Evolutionary conservation across 2,329 filamentous ascomycete genomes (phyloP).

Genomic region (Sporothrix pseudoabietina): DNA sequence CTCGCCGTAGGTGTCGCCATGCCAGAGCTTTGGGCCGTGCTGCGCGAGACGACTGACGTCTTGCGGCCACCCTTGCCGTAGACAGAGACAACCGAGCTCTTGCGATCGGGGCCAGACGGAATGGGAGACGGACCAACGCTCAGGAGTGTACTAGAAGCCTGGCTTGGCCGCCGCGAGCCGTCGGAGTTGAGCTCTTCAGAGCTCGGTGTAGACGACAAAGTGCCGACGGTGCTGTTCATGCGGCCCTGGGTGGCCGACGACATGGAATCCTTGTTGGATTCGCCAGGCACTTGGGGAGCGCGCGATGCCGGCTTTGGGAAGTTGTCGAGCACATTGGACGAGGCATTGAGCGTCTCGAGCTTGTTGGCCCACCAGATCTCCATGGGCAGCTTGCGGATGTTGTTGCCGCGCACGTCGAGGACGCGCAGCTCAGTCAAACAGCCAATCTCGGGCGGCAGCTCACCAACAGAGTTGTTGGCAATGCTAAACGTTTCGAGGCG

Average conservation of each 20-base stretch:
- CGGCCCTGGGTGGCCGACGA: conserved; percentile 47
- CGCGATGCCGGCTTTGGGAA: conserved; percentile 86
- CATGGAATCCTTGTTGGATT: conserved; percentile 40
- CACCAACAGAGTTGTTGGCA: conserved; percentile 83
- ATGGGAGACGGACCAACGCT: conserved; percentile 75
- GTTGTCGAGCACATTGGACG: conserved; percentile 85
- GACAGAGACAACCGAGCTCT: conserved; percentile 81
- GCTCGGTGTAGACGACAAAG: conserved; percentile 64
- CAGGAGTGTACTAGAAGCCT: conserved; percentile 74
- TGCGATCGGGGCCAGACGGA: conserved; percentile 63
- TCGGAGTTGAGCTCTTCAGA: conserved; percentile 72
- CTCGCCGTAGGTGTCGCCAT: conserved; percentile 56
- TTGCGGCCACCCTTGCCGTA: conserved; percentile 80
- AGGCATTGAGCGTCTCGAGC: conserved; percentile 89
- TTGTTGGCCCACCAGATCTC: conserved; percentile 96
- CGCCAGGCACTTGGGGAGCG: conserved; percentile 60
- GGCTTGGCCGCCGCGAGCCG: conserved; percentile 72
- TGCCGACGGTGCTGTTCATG: conserved; percentile 45
- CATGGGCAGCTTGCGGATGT: conserved; percentile 81
- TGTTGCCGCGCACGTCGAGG: conserved; percentile 90
- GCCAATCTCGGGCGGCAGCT: conserved; percentile 84
- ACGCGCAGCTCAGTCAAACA: conserved; percentile 81
- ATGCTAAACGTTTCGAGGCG: conserved; percentile 91
- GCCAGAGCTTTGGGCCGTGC: conserved; percentile 50
- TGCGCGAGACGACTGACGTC: conserved; percentile 76